Evolutionary conservation across 1,139 yeast species (phyloP).

Genomic region (Sugiyamaella novakii): DNA sequence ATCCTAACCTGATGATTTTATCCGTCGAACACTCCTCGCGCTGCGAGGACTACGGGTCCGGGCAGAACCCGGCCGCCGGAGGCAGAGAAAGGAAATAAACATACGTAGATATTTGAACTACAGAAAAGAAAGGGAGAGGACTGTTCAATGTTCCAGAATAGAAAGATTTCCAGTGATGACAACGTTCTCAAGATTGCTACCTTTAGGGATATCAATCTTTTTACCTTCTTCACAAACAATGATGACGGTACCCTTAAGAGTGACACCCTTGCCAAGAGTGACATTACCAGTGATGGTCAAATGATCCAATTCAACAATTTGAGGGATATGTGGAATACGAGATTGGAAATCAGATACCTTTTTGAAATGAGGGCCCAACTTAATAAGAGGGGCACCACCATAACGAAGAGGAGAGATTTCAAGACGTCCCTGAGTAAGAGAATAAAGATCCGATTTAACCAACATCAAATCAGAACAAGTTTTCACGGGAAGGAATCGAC

Average conservation of each 20-base stretch:
- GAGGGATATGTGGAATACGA: conserved; percentile 94
- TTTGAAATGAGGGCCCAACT: conserved; percentile 94
- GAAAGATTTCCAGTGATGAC: conserved; percentile 97
- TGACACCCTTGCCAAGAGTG: conserved; percentile 83
- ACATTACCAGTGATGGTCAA: conserved; percentile 98
- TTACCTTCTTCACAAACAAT: conserved; percentile 97
- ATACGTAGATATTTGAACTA: no score
- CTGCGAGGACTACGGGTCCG: neutral
- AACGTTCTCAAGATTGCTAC: conserved; percentile 89
- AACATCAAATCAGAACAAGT: conserved; percentile 92
- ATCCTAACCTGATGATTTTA: neutral
- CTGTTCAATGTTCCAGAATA: conserved; percentile 80
- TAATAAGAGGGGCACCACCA: conserved; percentile 89
- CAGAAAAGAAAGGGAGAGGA: neutral
- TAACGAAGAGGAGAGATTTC: conserved; percentile 82
- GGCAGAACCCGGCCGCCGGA: conserved; percentile 11
- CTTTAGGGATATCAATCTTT: conserved; percentile 95
- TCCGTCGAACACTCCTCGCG: neutral
- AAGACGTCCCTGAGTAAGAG: conserved; percentile 88
- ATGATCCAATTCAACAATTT: conserved; percentile 93
- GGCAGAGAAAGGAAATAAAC: neutral
- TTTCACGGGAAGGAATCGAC: conserved; percentile 96
- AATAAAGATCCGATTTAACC: conserved; percentile 95
- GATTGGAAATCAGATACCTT: conserved; percentile 89
- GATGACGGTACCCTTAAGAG: conserved; percentile 94